phyloP scores from a whole-genome alignment of 2,329 filamentous ascomycete species.

The Fragosphaeria purpurea region DNA sequence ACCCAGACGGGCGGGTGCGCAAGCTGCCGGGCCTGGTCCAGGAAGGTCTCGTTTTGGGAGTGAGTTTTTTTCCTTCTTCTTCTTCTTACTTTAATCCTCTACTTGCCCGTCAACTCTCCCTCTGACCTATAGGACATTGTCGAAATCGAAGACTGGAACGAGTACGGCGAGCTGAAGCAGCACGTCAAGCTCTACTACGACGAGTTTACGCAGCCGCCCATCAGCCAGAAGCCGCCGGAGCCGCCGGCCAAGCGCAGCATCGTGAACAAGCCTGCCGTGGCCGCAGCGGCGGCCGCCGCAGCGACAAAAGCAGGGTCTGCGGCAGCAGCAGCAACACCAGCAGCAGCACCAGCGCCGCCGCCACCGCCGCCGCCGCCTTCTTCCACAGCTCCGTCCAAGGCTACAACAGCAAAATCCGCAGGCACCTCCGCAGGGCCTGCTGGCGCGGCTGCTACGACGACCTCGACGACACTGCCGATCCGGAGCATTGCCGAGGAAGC shows the following conservation, averaged over 20 bases:
- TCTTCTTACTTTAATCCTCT: background rate
- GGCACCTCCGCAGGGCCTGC: constrained; percentile 6
- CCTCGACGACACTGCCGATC: constrained; percentile 28
- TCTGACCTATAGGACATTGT: constrained; percentile 61
- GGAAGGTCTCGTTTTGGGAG: constrained; percentile 73
- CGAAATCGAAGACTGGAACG: constrained; percentile 97
- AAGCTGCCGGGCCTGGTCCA: constrained; percentile 87
- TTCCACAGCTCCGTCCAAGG: constrained; percentile 15
- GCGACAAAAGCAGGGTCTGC: constrained; percentile 13
- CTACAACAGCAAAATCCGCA: constrained; percentile 17
- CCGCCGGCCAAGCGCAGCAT: constrained; percentile 13
- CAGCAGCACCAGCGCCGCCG: constrained; percentile 9
- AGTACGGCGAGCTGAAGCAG: constrained; percentile 89
- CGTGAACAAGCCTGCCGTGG: constrained; percentile 12
- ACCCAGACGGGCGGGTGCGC: constrained; percentile 47
- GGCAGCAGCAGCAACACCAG: constrained; percentile 15
- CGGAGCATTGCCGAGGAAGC: constrained; percentile 55
- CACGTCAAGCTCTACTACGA: constrained; percentile 63
- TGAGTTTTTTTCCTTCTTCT: constrained; percentile 38
- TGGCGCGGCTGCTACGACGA: background rate
- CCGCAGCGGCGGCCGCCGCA: constrained; percentile 16
- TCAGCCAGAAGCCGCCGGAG: constrained; percentile 40
- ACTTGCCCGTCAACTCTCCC: constrained; percentile 1
- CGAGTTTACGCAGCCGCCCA: constrained; percentile 48
- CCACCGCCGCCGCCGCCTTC: constrained; percentile 15